Evolutionary conservation across 2,329 filamentous ascomycete species (phyloP).

Genomic region (Talaromyces sp.): DNA sequence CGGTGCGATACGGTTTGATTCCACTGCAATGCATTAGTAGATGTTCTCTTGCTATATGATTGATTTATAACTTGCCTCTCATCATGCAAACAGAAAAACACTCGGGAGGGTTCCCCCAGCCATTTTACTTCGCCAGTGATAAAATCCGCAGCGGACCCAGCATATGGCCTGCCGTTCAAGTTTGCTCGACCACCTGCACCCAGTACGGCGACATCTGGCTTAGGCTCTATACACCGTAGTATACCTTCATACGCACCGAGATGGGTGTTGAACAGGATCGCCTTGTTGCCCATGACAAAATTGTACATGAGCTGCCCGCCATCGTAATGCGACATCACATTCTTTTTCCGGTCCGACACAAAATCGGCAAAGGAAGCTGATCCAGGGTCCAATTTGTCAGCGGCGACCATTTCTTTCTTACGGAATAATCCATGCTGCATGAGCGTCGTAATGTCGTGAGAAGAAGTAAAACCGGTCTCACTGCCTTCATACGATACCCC

Average conservation of each 20-base stretch:
- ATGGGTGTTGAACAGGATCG: background rate
- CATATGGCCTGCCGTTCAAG: background rate
- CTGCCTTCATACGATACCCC: background rate
- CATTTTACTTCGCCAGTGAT: background rate
- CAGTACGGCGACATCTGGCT: background rate
- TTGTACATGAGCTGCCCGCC: background rate
- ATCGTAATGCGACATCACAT: background rate
- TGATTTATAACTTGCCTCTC: background rate
- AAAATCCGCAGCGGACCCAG: background rate
- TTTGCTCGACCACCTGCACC: background rate
- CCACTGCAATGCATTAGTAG: background rate
- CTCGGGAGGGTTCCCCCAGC: background rate
- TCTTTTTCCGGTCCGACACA: background rate
- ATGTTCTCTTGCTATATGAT: background rate
- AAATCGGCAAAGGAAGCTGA: background rate
- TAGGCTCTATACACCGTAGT: background rate
- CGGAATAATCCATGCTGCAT: background rate
- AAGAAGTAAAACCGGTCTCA: background rate
- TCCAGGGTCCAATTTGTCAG: background rate
- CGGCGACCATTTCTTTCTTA: background rate
- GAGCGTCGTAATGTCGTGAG: background rate
- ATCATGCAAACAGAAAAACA: conserved; percentile 2
- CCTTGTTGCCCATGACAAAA: background rate
- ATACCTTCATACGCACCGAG: background rate
- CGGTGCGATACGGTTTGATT: background rate